Percentiles rank a stretch among this genome's conserved stretches.
Conservation (phyloP, 208 protist species). For the Wallacemonas sp. region DNA sequence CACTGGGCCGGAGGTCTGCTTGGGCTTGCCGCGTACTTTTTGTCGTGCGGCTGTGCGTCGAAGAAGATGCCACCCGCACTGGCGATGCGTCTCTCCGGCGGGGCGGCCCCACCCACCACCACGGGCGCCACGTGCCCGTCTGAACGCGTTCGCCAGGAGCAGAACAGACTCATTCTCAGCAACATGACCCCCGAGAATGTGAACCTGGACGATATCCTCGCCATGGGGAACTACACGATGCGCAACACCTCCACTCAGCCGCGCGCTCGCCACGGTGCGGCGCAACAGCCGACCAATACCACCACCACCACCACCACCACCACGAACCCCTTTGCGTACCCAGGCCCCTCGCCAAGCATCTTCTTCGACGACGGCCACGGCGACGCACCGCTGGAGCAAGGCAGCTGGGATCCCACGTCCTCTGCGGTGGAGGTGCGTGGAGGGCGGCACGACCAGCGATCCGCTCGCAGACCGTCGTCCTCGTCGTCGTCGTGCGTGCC, state of each 20-base stretch:
- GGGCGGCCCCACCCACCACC: not conserved
- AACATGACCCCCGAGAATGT: not conserved
- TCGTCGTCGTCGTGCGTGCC: constrained; percentile 6
- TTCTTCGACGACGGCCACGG: not conserved
- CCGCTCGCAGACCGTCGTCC: too few species aligned
- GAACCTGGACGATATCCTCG: constrained; percentile 2
- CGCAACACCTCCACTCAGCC: too few species aligned
- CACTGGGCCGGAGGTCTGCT: constrained; percentile 38
- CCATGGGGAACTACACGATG: not conserved
- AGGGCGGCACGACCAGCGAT: not conserved
- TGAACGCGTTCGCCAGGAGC: not conserved
- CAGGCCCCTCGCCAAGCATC: too few species aligned
- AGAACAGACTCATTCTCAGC: not conserved
- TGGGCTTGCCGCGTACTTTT: constrained; percentile 15
- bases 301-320: not conserved
- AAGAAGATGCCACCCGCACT: not conserved
- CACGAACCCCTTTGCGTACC: not conserved
- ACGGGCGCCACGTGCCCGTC: constrained; percentile 3
- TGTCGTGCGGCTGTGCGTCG: not conserved
- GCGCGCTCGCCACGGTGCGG: too few species aligned
- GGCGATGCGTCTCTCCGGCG: not conserved
- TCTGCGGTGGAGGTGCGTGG: too few species aligned
- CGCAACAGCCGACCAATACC: not conserved
- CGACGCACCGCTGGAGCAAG: not conserved
- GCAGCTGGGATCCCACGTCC: too few species aligned